Base-by-base conservation (phyloP, 2,329 filamentous ascomycete genomes). In the Trichoderma cornu-damae region DNA sequence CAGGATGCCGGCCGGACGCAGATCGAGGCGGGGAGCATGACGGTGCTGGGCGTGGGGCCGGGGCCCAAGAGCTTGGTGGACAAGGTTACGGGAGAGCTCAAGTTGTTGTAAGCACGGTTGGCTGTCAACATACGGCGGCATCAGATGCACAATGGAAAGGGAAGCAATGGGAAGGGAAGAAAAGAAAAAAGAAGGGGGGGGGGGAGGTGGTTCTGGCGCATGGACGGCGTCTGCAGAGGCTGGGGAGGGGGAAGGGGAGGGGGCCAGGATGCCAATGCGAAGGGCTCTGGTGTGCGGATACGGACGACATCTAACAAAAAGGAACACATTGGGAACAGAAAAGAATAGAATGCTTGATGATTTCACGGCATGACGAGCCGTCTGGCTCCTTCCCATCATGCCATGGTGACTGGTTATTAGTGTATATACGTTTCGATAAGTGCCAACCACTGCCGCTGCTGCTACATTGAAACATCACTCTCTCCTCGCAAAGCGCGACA, bases 1-100 rank as follows among this genome's bases (percentile, higher is more conserved):
- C 86, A 89, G 67, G 94, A 99, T 74, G 94, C 94, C n/a, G 94
- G 94, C 12, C 83, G 94, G 61, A 99, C 94, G 44, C 94, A 99
- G 81, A 97, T 99, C 72, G 92, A 91, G 52, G 86, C 88, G 42
- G 93, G 94, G 16, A 96, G 91, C 71, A 82, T 90, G 71, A 99
- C 94, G 0, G 94, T 99, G 40, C 77, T 99, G 51, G 94, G 94
- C 1, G 85, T 93, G 53, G 86, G 86, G 0, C 86, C 86, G 2
- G 93, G 87, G 24, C 93, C 93, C 0, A 92, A 88, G 78, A 92
- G 89, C 66, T 77, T 92, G 57, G 86, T 99, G 49, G 90, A 99
- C 70, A 77, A 87, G 71, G 85, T 99, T 61, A 96, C 92, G 4
- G 90, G 90, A 1, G 79, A 86, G 60, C 75, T 96, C 73, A 96